Conservation (phyloP, 306 rosid species). For the Leucaena leucocephala region DNA sequence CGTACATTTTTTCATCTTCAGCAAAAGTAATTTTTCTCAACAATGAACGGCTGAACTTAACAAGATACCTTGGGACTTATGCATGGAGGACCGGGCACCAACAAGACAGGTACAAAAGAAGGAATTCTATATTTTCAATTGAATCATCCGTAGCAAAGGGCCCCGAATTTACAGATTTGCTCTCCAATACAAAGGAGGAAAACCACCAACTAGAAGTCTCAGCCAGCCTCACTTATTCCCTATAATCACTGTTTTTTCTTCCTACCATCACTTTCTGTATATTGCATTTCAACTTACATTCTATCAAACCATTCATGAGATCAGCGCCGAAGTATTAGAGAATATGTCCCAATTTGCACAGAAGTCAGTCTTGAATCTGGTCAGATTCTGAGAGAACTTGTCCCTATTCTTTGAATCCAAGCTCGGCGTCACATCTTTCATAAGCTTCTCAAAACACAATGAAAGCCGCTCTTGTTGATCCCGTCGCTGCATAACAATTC, state of each 20-base stretch:
- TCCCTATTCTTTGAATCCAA: conserved; percentile 51
- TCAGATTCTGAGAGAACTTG: conserved; percentile 47
- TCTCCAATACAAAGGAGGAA: background rate
- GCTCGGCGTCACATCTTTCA: conserved; percentile 45
- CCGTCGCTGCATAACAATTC: conserved; percentile 41
- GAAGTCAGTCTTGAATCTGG: conserved; percentile 47
- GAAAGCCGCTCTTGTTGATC: conserved; percentile 46
- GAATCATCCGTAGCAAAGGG: conserved; percentile 10
- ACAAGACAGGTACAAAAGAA: background rate
- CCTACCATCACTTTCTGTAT: background rate
- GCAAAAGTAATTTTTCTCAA: background rate
- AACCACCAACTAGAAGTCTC: background rate
- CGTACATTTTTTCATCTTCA: background rate
- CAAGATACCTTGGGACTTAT: too few species aligned
- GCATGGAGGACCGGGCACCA: background rate
- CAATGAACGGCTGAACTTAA: background rate
- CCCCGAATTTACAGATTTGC: conserved; percentile 33
- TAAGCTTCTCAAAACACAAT: conserved; percentile 51
- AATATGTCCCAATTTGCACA: conserved; percentile 35
- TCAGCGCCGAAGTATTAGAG: background rate
- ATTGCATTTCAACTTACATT: conserved; percentile 10
- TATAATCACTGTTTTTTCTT: background rate
- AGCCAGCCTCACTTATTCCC: conserved; percentile 16
- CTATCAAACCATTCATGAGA: conserved; percentile 7
- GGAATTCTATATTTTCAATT: background rate